These are phyloP conservation scores for Trichoderma atroviride DNA, from an alignment of 2,329 filamentous ascomycete genomes.

Conservation along the genomic window DNA sequence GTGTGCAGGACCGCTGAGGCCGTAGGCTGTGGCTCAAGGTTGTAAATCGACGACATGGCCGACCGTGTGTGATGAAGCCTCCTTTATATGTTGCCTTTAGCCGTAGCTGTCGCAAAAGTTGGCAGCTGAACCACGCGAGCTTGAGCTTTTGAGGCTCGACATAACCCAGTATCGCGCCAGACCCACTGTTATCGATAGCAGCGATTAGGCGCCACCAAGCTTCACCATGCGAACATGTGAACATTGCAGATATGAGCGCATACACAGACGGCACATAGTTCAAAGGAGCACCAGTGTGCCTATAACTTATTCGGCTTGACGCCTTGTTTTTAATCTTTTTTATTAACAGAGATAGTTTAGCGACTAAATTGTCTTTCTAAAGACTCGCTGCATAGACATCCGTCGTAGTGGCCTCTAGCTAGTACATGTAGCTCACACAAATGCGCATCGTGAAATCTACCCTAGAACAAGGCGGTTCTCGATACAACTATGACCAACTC, in stretches of 20 bases:
- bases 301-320: neutral
- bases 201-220: neutral
- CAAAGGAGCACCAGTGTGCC: neutral
- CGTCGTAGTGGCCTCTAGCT: no score
- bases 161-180: constrained; percentile 7
- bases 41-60: constrained; percentile 85
- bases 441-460: neutral
- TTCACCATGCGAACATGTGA: neutral
- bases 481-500: neutral
- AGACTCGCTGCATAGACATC: neutral
- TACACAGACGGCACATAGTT: neutral
- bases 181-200: constrained; percentile 22
- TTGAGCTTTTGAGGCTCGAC: constrained; percentile 11
- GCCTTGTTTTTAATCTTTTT: neutral
- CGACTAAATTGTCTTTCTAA: neutral
- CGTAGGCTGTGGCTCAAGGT: constrained; percentile 91
- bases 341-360: neutral
- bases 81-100: neutral
- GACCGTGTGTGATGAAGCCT: neutral
- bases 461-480: neutral
- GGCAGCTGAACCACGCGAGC: constrained; percentile 1
- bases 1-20: constrained; percentile 91
- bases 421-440: neutral
- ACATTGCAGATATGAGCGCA: neutral
- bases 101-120: neutral